Percentiles rank a stretch among this genome's conserved stretches.
Conservation (phyloP, 2,329 filamentous ascomycete genomes). For the Trichoderma lentiforme region DNA sequence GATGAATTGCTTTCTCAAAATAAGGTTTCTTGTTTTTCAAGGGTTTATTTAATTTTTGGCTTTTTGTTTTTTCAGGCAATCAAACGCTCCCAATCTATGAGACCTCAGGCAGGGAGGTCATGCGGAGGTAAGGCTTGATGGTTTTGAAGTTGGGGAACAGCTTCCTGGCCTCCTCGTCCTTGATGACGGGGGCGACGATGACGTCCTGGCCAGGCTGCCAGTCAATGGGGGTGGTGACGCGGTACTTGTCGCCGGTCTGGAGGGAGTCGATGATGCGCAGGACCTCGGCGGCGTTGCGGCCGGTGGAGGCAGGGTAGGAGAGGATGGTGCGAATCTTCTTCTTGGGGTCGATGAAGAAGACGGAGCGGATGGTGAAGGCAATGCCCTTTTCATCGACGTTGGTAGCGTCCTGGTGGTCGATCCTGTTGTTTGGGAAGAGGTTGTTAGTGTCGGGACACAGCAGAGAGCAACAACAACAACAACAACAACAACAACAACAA, state of each 20-base stretch:
- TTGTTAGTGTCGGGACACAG: background rate
- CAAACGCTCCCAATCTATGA: slow-evolving; percentile 22
- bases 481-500: no score
- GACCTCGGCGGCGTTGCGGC: slow-evolving; percentile 77
- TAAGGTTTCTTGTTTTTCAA: background rate
- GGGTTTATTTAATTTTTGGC: background rate
- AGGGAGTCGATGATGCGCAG: slow-evolving; percentile 76
- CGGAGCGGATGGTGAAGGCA: slow-evolving; percentile 90
- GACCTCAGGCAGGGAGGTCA: slow-evolving; percentile 62
- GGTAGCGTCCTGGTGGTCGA: slow-evolving; percentile 77
- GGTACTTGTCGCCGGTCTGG: slow-evolving; percentile 83
- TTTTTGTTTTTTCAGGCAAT: no score
- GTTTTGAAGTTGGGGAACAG: slow-evolving; percentile 76
- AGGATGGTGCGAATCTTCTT: slow-evolving; percentile 93
- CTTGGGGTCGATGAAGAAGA: slow-evolving; percentile 90
- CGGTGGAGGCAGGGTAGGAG: slow-evolving; percentile 87
- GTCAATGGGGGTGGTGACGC: slow-evolving; percentile 84
- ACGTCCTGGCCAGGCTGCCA: slow-evolving; percentile 88
- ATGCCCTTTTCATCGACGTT: slow-evolving; percentile 80
- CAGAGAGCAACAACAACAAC: no score
- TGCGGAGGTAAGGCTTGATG: slow-evolving; percentile 71
- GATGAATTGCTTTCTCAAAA: background rate
- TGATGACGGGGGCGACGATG: slow-evolving; percentile 81
- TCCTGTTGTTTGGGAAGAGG: slow-evolving; percentile 39
- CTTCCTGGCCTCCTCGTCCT: slow-evolving; percentile 79